Conservation (phyloP, 306 rosid species). For the Trichosanthes cucumerina region DNA sequence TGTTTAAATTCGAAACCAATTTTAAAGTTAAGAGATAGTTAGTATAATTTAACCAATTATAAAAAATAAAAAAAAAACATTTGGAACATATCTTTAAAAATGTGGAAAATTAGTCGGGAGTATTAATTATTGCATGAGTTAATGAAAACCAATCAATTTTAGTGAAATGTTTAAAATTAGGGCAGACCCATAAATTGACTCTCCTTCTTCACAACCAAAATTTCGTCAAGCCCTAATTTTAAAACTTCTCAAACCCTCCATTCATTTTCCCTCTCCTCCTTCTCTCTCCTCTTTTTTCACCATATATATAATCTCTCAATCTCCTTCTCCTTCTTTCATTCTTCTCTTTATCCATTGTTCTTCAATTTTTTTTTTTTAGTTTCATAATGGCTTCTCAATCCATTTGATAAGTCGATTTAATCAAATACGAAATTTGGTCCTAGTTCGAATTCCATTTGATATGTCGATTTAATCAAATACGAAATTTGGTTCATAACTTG, state of each 20-base stretch:
- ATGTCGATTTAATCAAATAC: too few species aligned
- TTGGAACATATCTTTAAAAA: too few species aligned
- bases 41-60: too few species aligned
- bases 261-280: neutral
- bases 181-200: neutral
- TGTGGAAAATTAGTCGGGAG: neutral
- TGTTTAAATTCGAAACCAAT: too few species aligned
- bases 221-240: neutral
- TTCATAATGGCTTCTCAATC: neutral
- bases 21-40: too few species aligned
- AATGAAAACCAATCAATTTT: neutral
- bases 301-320: neutral
- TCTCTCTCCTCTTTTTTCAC: neutral
- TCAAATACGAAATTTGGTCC: too few species aligned
- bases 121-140: neutral
- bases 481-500: too few species aligned
- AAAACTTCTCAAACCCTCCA: neutral
- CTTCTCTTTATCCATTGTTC: neutral
- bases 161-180: neutral
- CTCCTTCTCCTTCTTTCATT: neutral
- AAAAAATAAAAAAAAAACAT: too few species aligned
- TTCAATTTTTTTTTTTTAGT: neutral
- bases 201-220: neutral
- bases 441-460: too few species aligned
- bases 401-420: too few species aligned